Evolutionary conservation across 75 land plant species (phyloP), one percentile per base, ranked within the genome.

Genomic region (Selaginella moellendorffii): DNA sequence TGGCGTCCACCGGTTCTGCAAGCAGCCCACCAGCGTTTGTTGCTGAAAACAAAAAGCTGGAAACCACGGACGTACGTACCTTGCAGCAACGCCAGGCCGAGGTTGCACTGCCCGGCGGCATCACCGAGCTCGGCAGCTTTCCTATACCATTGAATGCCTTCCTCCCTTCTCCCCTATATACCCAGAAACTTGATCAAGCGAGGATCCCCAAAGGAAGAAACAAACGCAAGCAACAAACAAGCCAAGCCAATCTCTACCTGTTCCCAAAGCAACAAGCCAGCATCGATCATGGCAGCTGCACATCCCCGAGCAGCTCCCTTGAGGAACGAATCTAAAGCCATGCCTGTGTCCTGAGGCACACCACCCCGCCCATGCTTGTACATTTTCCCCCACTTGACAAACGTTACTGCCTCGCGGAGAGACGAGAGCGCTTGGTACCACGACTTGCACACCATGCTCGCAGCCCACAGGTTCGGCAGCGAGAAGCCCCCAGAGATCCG

Each of bases 241-340:
- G n/a, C n/a, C n/a, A n/a, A n/a, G n/a, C n/a, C n/a, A n/a, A n/a
- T n/a, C 5, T 5, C 46, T 28, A 78, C 80, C 79, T 66, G 72
- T 54, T 88, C 95, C 89, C 95, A 85, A 26, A 77, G 84, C 10
- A 88, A 29, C 26, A 88, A 74, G 12, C 89, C 95, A n/a, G 95
- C 89, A 52, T 88, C 89, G 28, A 88, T 88, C 95, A 88, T 88
- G 25, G 95, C 89, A 17, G 85, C 71, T n/a, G 89, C 82, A 53
- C 82, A 88, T 30, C 95, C 95, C 5, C 80, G 73, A 24, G 64
- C 68, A 10, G 86, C 86, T 0, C 80, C 95, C 63, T 83, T 73
- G 2, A 81, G 67, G 70, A 88, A 88, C 2, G 77, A 85, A 19
- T 82, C 82, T 8, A 88, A 71, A 21, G 95, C 95, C 68, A 79